Base-by-base conservation (phyloP, 768 basidiomycete genomes). In the Wakefieldia striispora region DNA sequence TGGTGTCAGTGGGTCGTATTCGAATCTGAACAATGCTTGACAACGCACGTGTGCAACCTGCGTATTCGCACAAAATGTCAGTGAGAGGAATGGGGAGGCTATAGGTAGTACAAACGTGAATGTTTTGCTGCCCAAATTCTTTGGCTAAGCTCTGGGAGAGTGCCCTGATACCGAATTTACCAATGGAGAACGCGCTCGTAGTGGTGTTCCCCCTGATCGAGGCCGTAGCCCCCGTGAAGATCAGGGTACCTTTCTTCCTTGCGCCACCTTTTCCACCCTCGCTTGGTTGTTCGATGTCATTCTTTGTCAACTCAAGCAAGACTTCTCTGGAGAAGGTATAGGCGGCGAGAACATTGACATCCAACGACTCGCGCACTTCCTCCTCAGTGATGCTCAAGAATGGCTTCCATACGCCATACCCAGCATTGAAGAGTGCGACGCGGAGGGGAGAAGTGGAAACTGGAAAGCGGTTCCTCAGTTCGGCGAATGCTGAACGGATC, bases 191-290 rank as follows among this genome's bases (percentile, higher is more conserved):
- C 2, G 74, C 77, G 43, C 82, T 83, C 0, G 84, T 86, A 0
- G 66, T 68, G 3, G 70, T 68, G 47, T 86, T 87, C 6, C 87
- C 87, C 47, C 87, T 70, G 17, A 78, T 47, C 45, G 80, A 75
- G 6, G 87, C 82, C 7, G 88, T 88, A 2, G 87, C 87, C 0
- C 86, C 85, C 0, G 86, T 89, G 60, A 88, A 86, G 13, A 87
- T 75, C 40, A 89, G 65, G 0, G 82, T 78, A 7, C 87, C 88
- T 23, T 76, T 72, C 59, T 79, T 79, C 11, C 83, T 81, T n/a
- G 63, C 65, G n/a, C 68, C 65, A 14, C 58, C 69, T 21, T 54
- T 58, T 21, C 68, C 69, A 1, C 70, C 61, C 41, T 75, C 67
- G n/a, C 72, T 72, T 7, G 77, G 62, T 10, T 74, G 72, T 53